Conservation (phyloP, 148 eudicot genomes). For the Rhododendron kiyosumense region DNA sequence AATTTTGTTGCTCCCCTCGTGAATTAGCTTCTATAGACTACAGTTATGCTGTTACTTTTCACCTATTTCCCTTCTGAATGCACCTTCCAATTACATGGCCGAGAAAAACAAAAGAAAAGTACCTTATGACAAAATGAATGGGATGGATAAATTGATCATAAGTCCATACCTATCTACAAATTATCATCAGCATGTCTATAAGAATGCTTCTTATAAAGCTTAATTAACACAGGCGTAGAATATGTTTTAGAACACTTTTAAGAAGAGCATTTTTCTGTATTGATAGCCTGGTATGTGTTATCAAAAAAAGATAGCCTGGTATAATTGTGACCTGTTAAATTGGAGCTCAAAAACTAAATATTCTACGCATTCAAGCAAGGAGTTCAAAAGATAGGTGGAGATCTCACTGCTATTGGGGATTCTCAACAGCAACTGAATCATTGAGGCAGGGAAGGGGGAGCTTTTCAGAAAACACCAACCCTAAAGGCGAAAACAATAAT, state of each 20-base stretch:
- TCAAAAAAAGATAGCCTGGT: not conserved
- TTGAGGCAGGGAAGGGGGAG: not conserved
- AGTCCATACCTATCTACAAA: not conserved
- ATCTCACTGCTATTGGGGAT: not conserved
- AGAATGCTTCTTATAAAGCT: constrained; percentile 2
- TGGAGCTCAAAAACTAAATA: not conserved
- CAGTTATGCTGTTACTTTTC: not conserved
- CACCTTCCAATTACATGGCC: not conserved
- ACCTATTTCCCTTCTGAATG: not conserved
- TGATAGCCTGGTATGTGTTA: not conserved
- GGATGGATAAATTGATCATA: not conserved
- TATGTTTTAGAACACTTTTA: not conserved
- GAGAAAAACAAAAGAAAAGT: not conserved
- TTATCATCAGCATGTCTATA: not conserved
- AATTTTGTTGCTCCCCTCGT: not conserved
- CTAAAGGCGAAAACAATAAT: not conserved
- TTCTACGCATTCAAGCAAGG: not conserved
- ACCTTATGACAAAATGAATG: not conserved
- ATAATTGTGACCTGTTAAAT: not conserved
- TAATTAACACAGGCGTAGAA: not conserved
- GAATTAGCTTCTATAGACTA: constrained; percentile 3
- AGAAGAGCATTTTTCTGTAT: not conserved
- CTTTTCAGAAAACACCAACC: not conserved
- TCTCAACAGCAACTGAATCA: not conserved
- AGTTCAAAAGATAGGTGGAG: not conserved